Evolutionary conservation across 2,329 filamentous ascomycete genomes (phyloP).

Genomic region (Claviceps pazoutovae): DNA sequence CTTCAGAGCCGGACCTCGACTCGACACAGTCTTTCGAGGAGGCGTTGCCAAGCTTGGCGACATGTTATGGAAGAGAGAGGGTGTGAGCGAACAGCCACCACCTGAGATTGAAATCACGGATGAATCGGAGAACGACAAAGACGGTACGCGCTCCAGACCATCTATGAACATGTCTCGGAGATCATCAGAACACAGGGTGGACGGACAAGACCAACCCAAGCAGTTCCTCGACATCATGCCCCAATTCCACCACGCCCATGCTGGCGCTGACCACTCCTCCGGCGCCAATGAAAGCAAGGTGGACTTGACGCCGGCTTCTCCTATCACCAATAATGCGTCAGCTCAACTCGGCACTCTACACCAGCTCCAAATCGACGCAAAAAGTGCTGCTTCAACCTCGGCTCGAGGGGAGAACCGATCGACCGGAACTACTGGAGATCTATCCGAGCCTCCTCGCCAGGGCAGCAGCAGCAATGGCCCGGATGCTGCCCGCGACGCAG

Average conservation of each 20-base stretch:
- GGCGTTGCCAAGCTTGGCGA: conserved; percentile 43
- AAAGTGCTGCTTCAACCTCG: conserved; percentile 24
- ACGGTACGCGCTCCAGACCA: conserved; percentile 24
- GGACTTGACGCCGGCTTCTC: conserved; percentile 5
- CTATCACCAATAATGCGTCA: conserved; percentile 19
- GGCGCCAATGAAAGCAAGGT: conserved; percentile 8
- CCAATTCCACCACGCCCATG: conserved; percentile 26
- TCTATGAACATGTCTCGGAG: conserved; percentile 22
- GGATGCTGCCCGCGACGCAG: conserved; percentile 18
- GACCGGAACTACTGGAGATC: not conserved
- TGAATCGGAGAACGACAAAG: conserved; percentile 33
- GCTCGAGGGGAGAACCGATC: conserved; percentile 17
- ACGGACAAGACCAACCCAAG: conserved; percentile 20
- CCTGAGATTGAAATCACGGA: conserved; percentile 30
- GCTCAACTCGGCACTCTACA: conserved; percentile 34
- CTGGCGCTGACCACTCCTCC: conserved; percentile 13
- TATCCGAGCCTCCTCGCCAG: not conserved
- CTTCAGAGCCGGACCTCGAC: conserved; percentile 56
- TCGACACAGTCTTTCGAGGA: conserved; percentile 56
- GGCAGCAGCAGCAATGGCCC: conserved; percentile 6
- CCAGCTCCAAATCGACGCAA: conserved; percentile 34
- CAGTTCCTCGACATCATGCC: conserved; percentile 40
- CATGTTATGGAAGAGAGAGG: conserved; percentile 42
- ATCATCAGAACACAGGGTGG: conserved; percentile 18
- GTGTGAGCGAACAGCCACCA: conserved; percentile 16